Evolutionary conservation across 2,329 filamentous ascomycete genomes (phyloP), one percentile per base, ranked within the genome.

Genomic region (Colletotrichum limetticola): DNA sequence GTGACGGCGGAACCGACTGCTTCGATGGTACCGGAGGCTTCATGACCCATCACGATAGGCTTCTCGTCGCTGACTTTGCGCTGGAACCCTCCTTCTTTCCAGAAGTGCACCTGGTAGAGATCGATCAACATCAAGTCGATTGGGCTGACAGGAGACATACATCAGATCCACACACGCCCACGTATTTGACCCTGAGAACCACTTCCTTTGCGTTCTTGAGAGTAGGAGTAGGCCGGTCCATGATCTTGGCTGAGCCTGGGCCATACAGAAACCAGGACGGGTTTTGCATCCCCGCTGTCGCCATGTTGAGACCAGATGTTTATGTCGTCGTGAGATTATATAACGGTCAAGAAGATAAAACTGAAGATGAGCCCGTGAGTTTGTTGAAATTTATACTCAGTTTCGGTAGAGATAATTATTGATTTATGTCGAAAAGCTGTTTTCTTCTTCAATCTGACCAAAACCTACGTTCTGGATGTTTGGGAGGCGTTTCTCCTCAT

Each of bases 1-100:
- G 83, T 89, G 3, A 93, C 90, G 3, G 83, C 84, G 1, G 86
- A 79, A 5, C 93, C 93, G 30, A 93, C 84, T 14, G 86, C 87
- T 63, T 91, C 89, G 35, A 97, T 87, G 9, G 92, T 90, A 65
- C 94, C 94, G 2, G 93, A 87, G 22, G 93, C 74, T 37, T 76
- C 75, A 57, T 77, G 76, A 72, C 91, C 91, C 75, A 86, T 79
- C 42, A 82, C 83, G 42, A 87, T 76, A 9, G 86, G 85, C 46
- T 80, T 79, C 11, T 26, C 56, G 37, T 28, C 22, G 56, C 53
- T 60, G 3, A 67, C 61, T 46, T 60, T 67, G 37, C 65, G 35
- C 24, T 30, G 59, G 12, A 76, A 58, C n/a, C 75, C 73, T n/a
- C 73, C 75, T 24, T 74, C 74, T 19, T 65, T n/a, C 70, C 73